Base-by-base conservation (phyloP, 2,329 filamentous ascomycete genomes). In the Conoideocrella luteorostrata region DNA sequence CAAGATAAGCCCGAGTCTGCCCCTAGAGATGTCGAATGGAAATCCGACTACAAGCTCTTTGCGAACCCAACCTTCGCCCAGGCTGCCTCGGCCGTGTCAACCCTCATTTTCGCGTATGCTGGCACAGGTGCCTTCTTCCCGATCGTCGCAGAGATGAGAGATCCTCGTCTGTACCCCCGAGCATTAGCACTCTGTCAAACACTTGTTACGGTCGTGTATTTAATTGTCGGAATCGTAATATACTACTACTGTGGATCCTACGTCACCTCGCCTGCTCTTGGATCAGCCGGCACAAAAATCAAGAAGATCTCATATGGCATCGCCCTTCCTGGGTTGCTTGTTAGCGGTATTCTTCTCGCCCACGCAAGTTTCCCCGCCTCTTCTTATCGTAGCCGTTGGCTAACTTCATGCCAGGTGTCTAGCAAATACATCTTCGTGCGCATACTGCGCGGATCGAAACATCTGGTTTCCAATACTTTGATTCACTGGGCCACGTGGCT, bases 241-340 rank as follows among this genome's bases (percentile, higher is more conserved):
- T 73, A 73, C 54, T 65, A 64, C 46, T 73, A 56, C 50, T 71
- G 67, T 47, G 70, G 71, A 1, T 65, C 64, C 0, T 69, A 63
- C 40, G 66, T 74, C 4, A 63, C 69, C 1, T 71, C 68, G 0
- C 71, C 70, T 1, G 68, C 69, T 2, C 60, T 74, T 5, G 71
- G 69, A 2, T 70, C 67, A 23, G 70, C 68, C 1, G 70, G 70
- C 1, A 3, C 29, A 0, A 38, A 53, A 0, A 57, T 70, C 42
- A 72, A 72, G 58, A 71, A 66, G 48, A 54, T 71, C 13, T 60
- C 58, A 39, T 74, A 72, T 43, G 70, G 69, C 7, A 50, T 63
- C n/a, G 58, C 59, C 12, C 52, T 63, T 3, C 59, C 56, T 1
- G 60, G 60, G 2, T 49, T 63, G 7, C 39, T 60, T 12, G 57